Conservation (phyloP, 2,329 filamentous ascomycete species). For the Phaeomoniella chlamydospora region DNA sequence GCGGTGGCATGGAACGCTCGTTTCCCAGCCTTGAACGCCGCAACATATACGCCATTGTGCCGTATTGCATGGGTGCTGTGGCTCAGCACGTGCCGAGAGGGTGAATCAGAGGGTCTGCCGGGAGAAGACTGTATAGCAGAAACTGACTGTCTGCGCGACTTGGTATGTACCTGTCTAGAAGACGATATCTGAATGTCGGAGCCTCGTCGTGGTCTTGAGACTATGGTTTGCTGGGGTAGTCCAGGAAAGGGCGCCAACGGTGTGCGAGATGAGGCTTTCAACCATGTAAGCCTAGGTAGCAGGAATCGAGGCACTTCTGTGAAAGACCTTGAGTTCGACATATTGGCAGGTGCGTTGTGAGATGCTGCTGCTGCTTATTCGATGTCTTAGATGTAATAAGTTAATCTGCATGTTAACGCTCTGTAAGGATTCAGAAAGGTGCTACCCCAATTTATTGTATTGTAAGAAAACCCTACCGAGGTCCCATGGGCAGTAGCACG, state of each 20-base stretch:
- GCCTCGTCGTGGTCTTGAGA: neutral
- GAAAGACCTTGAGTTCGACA: neutral
- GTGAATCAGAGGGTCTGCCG: neutral
- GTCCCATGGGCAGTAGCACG: no score
- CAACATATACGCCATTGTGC: constrained; percentile 33
- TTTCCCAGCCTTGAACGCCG: constrained; percentile 23
- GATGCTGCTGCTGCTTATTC: no score
- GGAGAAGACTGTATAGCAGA: neutral
- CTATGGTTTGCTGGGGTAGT: neutral
- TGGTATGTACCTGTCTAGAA: neutral
- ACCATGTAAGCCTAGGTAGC: neutral
- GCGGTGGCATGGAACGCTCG: constrained; percentile 53
- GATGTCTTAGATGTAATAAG: no score
- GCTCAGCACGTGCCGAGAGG: no score
- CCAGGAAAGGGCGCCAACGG: neutral
- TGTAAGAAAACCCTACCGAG: no score
- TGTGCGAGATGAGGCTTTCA: neutral
- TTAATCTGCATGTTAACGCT: no score
- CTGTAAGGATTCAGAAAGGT: no score
- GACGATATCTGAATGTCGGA: neutral
- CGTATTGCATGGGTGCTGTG: constrained; percentile 14
- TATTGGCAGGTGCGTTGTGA: no score
- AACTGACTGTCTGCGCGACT: neutral
- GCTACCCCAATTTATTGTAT: no score
- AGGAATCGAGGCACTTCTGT: neutral